Base-by-base conservation (phyloP, 202 grass and related monocot species). In the Cymbopogon flexuosus region DNA sequence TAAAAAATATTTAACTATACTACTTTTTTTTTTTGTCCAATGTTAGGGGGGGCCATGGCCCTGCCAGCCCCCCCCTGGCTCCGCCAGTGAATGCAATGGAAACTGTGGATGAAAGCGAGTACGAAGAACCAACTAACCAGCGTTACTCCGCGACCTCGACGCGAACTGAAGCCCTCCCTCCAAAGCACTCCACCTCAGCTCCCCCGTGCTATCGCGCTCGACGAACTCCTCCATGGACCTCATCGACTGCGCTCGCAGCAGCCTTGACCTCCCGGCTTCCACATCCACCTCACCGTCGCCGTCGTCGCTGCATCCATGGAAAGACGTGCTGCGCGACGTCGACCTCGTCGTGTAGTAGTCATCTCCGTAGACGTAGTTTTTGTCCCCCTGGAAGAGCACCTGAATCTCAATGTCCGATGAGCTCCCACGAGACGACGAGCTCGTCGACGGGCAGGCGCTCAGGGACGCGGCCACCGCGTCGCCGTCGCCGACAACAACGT, bases 131-230 rank as follows among this genome's bases (percentile, higher is more conserved):
- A n/a, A n/a, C n/a, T n/a, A n/a, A n/a, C n/a, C n/a, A n/a, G n/a
- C n/a, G n/a, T 27, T 27, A 27, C 27, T 27, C 2, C 23, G 68
- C 65, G 16, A 52, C 52, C 59, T 68, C 23, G 77, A 52, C n/a
- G 29, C 24, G 18, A 85, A 34, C 57, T 22, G 54, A 57, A 57
- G 54, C 7, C 6, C 54, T 56, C 49, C 6, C 19, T 27, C 27
- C 27, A 27, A 27, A 27, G 87, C 88, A 27, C 78, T 88, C 91
- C 91, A 93, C 74, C 65, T 73, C 47, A 90, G 70, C 10, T 61
- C 78, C 30, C 88, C 85, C 8, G 73, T 84, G 8, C 40, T 72
- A 36, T 64, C 70, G 8, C 42, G 71, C 56, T 88, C 71, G 13
- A 88, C 14, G 34, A 86, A 88, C 54, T 57, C 54, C 24, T 90